phyloP scores from a whole-genome alignment of 257 asterid species.

The Vinca minor region DNA sequence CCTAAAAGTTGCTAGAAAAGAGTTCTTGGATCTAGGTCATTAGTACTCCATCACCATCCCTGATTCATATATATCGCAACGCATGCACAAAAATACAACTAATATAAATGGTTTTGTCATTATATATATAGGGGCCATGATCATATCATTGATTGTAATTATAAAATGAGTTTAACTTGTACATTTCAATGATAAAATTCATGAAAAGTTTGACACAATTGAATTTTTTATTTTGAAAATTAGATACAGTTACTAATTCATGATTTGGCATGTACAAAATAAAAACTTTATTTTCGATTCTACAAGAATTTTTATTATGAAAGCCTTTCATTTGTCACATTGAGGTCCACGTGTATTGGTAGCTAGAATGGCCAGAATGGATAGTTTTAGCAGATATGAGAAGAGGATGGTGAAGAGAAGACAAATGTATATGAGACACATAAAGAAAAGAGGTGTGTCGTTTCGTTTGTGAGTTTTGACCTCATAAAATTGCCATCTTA shows the following conservation, averaged over 20 bases:
- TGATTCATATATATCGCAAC: neutral
- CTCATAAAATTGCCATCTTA: neutral
- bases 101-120: neutral
- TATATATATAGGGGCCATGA: neutral
- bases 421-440: neutral
- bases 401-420: neutral
- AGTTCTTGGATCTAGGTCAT: neutral
- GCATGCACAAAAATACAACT: neutral
- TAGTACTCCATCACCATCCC: neutral
- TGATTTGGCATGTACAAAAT: too few species aligned
- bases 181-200: too few species aligned
- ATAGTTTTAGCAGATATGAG: neutral
- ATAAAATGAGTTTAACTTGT: too few species aligned
- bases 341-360: constrained; percentile 6
- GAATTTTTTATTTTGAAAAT: too few species aligned
- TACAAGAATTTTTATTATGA: too few species aligned
- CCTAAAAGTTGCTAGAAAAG: neutral
- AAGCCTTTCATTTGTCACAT: constrained; percentile 1
- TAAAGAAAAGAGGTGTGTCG: neutral
- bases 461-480: neutral
- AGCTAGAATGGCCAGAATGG: neutral
- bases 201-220: too few species aligned
- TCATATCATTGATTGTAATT: too few species aligned
- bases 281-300: too few species aligned
- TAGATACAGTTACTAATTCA: too few species aligned